Conservation (phyloP, 768 basidiomycete genomes). For the Xerocomus spinulosus region DNA sequence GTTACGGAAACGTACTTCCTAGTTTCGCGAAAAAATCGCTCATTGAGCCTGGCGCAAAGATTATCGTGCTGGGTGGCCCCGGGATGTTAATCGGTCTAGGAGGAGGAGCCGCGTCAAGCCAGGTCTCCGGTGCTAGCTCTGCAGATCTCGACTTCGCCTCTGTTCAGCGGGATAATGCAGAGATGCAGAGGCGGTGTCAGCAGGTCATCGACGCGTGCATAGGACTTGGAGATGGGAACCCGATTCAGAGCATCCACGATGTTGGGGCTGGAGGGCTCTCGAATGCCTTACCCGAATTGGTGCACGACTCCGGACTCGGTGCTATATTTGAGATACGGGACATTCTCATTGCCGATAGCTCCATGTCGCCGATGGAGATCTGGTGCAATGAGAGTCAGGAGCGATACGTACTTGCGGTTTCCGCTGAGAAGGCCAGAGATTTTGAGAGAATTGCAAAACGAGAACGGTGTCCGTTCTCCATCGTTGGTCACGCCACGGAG, state of each 20-base stretch:
- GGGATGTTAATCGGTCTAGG: slow-evolving; percentile 96
- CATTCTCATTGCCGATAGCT: slow-evolving; percentile 83
- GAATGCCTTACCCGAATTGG: slow-evolving; percentile 94
- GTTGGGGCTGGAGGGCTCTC: slow-evolving; percentile 97
- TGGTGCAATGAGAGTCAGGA: slow-evolving; percentile 99
- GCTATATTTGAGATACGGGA: slow-evolving; percentile 92
- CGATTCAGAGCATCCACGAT: slow-evolving; percentile 95
- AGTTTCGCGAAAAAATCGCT: slow-evolving; percentile 72
- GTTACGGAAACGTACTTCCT: slow-evolving; percentile 88
- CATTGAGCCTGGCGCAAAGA: slow-evolving; percentile 78
- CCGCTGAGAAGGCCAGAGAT: slow-evolving; percentile 49
- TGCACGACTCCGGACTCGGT: slow-evolving; percentile 92
- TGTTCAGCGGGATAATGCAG: slow-evolving; percentile 96
- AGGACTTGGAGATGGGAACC: slow-evolving; percentile 53
- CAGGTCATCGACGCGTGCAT: slow-evolving; percentile 95
- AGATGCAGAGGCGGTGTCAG: slow-evolving; percentile 96
- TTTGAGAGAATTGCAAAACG: slow-evolving; percentile 80
- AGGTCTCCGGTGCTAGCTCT: slow-evolving; percentile 83
- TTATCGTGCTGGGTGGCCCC: slow-evolving; percentile 92
- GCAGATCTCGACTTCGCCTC: slow-evolving; percentile 96
- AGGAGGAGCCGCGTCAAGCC: slow-evolving; percentile 94
- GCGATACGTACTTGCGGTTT: slow-evolving; percentile 91
- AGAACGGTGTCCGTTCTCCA: slow-evolving; percentile 89
- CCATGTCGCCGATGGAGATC: slow-evolving; percentile 99
- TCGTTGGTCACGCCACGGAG: slow-evolving; percentile 83